Conservation (phyloP, 495 filamentous ascomycete species). For the Cudoniella acicularis region DNA sequence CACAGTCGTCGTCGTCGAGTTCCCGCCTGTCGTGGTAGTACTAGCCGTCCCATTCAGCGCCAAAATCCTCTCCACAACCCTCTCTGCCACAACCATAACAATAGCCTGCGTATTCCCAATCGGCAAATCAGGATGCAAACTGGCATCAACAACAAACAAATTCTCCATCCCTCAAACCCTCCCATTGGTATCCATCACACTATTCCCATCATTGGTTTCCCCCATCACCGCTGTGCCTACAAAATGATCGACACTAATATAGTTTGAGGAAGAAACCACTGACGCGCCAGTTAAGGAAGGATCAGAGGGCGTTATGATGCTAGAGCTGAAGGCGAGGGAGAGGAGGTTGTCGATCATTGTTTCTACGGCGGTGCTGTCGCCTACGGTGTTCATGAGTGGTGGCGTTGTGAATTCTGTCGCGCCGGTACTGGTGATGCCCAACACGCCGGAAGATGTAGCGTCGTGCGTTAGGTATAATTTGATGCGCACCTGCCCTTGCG, state of each 20-base stretch:
- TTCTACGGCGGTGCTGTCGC: constrained; percentile 12
- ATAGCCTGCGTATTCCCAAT: constrained; percentile 51
- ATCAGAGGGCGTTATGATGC: background rate
- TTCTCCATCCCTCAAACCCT: constrained; percentile 62
- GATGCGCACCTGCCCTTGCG: constrained; percentile 28
- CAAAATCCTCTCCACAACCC: constrained; percentile 48
- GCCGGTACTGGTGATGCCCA: constrained; percentile 30
- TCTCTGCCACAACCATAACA: constrained; percentile 51
- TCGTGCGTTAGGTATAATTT: constrained; percentile 43
- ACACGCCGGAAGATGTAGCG: constrained; percentile 31
- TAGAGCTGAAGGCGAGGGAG: background rate
- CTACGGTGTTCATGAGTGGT: constrained; percentile 27
- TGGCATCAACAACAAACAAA: constrained; percentile 50
- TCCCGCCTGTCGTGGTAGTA: too few relatives aligned
- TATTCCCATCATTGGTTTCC: constrained; percentile 33
- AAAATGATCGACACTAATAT: constrained; percentile 8
- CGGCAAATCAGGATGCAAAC: constrained; percentile 48
- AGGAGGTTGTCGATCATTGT: constrained; percentile 18
- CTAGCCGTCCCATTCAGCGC: too few relatives aligned
- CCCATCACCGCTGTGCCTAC: constrained; percentile 15
- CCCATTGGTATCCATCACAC: constrained; percentile 57
- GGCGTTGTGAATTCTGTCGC: constrained; percentile 25
- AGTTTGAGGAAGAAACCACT: background rate
- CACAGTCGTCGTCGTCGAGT: too few relatives aligned
- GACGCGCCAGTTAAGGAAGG: background rate